Evolutionary conservation across 345 rosid genomes (phyloP).

Genomic region (Streptanthus diversifolius): DNA sequence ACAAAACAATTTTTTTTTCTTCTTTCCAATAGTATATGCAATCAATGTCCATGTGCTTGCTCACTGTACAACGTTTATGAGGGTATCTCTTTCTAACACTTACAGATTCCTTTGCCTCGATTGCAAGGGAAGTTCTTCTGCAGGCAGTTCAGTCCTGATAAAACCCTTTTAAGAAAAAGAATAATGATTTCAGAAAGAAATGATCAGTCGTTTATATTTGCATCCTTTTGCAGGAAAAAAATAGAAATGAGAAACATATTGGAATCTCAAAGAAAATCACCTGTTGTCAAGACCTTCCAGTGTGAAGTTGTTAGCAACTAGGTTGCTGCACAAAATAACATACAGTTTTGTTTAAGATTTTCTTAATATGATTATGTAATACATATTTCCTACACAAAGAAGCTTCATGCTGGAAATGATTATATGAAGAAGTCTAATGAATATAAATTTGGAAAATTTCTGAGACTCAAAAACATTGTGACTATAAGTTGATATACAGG

Average conservation of each 20-base stretch:
- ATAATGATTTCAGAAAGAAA: not conserved
- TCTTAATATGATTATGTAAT: not conserved
- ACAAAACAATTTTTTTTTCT: not conserved
- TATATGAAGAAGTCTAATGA: not conserved
- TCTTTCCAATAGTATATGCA: not conserved
- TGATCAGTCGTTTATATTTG: not conserved
- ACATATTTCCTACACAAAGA: not conserved
- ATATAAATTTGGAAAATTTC: not conserved
- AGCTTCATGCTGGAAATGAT: not conserved
- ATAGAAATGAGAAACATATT: not conserved
- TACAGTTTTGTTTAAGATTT: not conserved
- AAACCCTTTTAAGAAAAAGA: conserved; percentile 28
- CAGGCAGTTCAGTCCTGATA: conserved; percentile 57
- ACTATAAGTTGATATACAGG: not conserved
- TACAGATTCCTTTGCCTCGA: conserved; percentile 52
- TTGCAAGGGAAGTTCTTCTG: conserved; percentile 68
- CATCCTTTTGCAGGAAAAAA: not conserved
- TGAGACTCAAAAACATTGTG: not conserved
- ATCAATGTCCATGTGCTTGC: not conserved
- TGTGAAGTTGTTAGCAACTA: conserved; percentile 71
- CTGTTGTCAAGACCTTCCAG: conserved; percentile 40
- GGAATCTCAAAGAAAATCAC: conserved; percentile 28
- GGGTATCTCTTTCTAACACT: conserved; percentile 31
- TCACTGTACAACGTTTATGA: not conserved
- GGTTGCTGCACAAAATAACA: conserved; percentile 51